These are phyloP conservation scores for Teratosphaeria zuluensis DNA, from an alignment of 2,329 filamentous ascomycete species.

Conservation along the genomic window DNA sequence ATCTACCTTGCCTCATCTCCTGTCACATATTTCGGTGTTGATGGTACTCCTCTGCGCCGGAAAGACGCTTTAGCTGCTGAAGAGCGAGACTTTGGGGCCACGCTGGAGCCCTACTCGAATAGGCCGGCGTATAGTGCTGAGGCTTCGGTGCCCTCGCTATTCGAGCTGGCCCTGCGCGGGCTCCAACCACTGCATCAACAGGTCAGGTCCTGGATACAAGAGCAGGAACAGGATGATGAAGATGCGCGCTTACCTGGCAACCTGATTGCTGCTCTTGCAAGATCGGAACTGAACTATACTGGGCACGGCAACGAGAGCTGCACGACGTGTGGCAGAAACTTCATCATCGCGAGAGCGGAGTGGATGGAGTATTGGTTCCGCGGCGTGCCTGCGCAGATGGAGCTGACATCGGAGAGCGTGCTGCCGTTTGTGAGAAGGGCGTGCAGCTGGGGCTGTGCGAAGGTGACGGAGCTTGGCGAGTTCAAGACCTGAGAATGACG, in stretches of 20 bases:
- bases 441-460: conserved; percentile 25
- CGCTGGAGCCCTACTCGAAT: conserved; percentile 2
- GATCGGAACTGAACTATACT: conserved; percentile 8
- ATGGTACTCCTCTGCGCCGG: conserved; percentile 15
- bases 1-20: conserved; percentile 21
- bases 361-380: conserved; percentile 30
- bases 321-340: conserved; percentile 21
- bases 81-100: conserved; percentile 1
- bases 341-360: conserved; percentile 23
- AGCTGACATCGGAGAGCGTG: conserved; percentile 18
- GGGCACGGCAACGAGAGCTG: conserved; percentile 22
- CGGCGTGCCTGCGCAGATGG: conserved; percentile 14
- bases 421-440: conserved; percentile 24
- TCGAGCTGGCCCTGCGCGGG: conserved; percentile 25
- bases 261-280: conserved; percentile 9
- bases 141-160: conserved; percentile 22
- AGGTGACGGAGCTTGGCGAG: conserved; percentile 10
- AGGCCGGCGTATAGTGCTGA: conserved; percentile 2
- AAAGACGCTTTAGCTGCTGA: not conserved
- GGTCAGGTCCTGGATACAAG: not conserved
- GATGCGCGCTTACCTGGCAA: not conserved
- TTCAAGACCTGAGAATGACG: conserved; percentile 3
- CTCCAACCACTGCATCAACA: conserved; percentile 7
- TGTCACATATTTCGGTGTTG: conserved; percentile 20
- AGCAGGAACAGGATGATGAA: not conserved